phyloP scores from a whole-genome alignment of 371 early-diverging fungal species.

The Hamiltosporidium tvaerminnensis region DNA sequence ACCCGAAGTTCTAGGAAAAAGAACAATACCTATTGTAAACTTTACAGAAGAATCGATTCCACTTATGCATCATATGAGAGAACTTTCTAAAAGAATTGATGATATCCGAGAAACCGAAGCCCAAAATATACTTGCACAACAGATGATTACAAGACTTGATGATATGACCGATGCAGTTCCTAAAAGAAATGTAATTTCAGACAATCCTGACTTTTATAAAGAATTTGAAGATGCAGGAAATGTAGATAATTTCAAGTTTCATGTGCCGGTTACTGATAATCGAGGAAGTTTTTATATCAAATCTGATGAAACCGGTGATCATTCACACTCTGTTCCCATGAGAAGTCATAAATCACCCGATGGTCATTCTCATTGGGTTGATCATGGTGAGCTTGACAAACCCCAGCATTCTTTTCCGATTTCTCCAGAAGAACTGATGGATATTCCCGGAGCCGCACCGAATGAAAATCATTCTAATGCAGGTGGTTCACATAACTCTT shows the following conservation, averaged over 20 bases:
- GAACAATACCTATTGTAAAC: slow-evolving; percentile 13
- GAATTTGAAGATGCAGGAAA: slow-evolving; percentile 6
- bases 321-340: neutral
- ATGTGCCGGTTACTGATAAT: neutral
- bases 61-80: slow-evolving; percentile 7
- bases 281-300: neutral
- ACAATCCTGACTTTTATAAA: slow-evolving; percentile 4
- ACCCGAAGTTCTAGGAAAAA: slow-evolving; percentile 15
- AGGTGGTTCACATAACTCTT: too few relatives aligned
- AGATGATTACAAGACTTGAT: slow-evolving; percentile 8
- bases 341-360: neutral
- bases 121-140: slow-evolving; percentile 4
- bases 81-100: slow-evolving; percentile 1
- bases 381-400: neutral
- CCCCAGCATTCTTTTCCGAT: too few relatives aligned
- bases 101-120: slow-evolving; percentile 10
- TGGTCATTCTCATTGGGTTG: neutral
- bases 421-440: too few relatives aligned
- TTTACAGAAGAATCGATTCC: slow-evolving; percentile 14
- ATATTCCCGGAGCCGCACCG: too few relatives aligned
- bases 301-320: neutral
- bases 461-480: too few relatives aligned
- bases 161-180: slow-evolving; percentile 11
- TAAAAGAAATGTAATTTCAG: neutral
- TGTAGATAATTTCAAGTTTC: neutral